Conservation (phyloP, 2,329 filamentous ascomycete genomes). For the Cladosporium velox region DNA sequence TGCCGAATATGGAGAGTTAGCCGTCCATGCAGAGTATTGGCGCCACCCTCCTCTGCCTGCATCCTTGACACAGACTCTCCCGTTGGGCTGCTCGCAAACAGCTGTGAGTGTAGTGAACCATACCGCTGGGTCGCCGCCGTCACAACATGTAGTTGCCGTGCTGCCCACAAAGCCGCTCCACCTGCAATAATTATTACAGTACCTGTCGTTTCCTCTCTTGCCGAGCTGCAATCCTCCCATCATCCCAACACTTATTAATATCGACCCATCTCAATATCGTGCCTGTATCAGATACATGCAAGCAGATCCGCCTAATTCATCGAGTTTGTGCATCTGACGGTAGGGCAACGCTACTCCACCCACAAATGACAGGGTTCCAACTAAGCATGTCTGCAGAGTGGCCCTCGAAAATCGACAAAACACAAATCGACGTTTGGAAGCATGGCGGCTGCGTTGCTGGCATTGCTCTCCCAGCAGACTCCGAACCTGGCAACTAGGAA, state of each 20-base stretch:
- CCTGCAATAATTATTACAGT: background rate
- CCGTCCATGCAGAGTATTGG: conserved; percentile 17
- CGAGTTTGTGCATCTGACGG: conserved; percentile 1
- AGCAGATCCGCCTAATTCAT: background rate
- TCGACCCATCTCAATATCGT: background rate
- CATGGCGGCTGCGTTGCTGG: conserved; percentile 9
- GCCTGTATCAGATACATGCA: background rate
- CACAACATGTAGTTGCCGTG: conserved; percentile 19
- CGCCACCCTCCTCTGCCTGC: conserved; percentile 17
- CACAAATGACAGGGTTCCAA: conserved; percentile 5
- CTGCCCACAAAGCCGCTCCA: conserved; percentile 18
- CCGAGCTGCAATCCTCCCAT: background rate
- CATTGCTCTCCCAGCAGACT: conserved; percentile 41
- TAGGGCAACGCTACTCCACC: conserved; percentile 8
- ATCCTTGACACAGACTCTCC: conserved; percentile 21
- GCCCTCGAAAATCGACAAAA: background rate
- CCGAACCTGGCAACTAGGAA: conserved; percentile 60
- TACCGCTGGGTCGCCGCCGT: conserved; percentile 22
- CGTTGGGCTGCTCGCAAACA: conserved; percentile 20
- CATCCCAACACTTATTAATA: background rate
- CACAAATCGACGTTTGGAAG: background rate
- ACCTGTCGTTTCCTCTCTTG: background rate
- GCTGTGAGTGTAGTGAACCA: conserved; percentile 19
- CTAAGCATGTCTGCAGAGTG: conserved; percentile 11
- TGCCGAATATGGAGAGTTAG: conserved; percentile 10